Percentiles rank a stretch among this genome's conserved stretches.
Conservation (phyloP, 1,139 yeast genomes). For the Geotrichum australiense region DNA sequence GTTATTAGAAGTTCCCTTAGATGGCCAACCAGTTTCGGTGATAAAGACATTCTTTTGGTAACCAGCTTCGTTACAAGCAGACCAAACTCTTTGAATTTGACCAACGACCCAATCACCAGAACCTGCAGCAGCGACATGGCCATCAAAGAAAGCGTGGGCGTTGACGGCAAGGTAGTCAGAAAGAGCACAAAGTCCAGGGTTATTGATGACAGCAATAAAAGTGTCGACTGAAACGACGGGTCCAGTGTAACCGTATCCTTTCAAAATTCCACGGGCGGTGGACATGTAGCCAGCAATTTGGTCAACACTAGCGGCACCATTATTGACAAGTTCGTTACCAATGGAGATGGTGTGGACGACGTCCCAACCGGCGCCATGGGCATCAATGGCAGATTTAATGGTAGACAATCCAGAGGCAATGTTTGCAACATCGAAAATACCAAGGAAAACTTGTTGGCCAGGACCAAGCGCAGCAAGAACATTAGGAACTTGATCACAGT, state of each 20-base stretch:
- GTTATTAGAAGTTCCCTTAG: conserved; percentile 60
- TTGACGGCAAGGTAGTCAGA: conserved; percentile 83
- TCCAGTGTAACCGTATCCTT: conserved; percentile 33
- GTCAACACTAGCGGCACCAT: conserved; percentile 52
- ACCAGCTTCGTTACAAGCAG: conserved; percentile 37
- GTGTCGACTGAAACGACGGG: conserved; percentile 16
- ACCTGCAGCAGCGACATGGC: conserved; percentile 50
- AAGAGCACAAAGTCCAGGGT: conserved; percentile 63
- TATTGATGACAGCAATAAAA: conserved; percentile 69
- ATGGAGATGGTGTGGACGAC: conserved; percentile 65
- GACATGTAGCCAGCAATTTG: conserved; percentile 51
- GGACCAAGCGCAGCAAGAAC: conserved; percentile 53
- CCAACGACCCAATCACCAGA: conserved; percentile 69
- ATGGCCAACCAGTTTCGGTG: conserved; percentile 92
- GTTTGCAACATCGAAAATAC: conserved; percentile 56
- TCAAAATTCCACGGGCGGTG: conserved; percentile 50
- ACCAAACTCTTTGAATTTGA: conserved; percentile 58
- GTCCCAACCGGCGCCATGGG: conserved; percentile 47
- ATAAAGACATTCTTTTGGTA: conserved; percentile 54
- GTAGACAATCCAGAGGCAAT: conserved; percentile 36
- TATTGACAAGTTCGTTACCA: conserved; percentile 84
- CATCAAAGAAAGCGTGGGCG: conserved; percentile 88
- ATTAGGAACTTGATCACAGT: conserved; percentile 67
- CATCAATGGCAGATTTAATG: conserved; percentile 23
- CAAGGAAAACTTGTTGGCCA: conserved; percentile 67